These are phyloP conservation scores for Globisporangium polare DNA, from an alignment of 352 stramenopile genomes.

Conservation along the genomic window DNA sequence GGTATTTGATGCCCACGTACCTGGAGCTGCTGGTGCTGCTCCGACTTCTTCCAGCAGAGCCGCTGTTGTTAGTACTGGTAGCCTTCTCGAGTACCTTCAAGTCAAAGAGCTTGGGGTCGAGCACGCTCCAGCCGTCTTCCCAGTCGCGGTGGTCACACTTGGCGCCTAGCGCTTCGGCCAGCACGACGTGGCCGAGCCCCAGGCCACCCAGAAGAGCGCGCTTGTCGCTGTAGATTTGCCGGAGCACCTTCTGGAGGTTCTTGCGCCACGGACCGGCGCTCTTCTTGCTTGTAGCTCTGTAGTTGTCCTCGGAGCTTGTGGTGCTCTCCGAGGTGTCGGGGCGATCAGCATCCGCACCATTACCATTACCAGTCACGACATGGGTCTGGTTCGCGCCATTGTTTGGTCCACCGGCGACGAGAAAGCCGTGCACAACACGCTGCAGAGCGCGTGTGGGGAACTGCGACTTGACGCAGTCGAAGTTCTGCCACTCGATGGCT, in stretches of 20 bases:
- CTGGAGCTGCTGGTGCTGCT: neutral
- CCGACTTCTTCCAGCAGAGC: neutral
- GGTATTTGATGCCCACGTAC: constrained; percentile 24
- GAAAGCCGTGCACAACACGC: constrained; percentile 24
- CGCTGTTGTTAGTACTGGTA: neutral
- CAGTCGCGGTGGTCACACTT: constrained; percentile 14
- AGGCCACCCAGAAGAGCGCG: constrained; percentile 20
- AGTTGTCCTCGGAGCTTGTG: neutral
- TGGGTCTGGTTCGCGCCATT: constrained; percentile 7
- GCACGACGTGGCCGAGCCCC: constrained; percentile 30
- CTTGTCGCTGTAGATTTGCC: constrained; percentile 22
- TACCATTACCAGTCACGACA: neutral
- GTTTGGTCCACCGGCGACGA: constrained; percentile 31
- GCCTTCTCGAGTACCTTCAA: neutral
- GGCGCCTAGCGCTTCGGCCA: constrained; percentile 18
- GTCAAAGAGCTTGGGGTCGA: constrained; percentile 16
- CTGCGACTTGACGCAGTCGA: constrained; percentile 35
- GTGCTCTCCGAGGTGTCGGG: constrained; percentile 9
- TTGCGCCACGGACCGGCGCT: constrained; percentile 11
- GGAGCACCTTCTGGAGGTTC: constrained; percentile 25
- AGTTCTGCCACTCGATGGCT: constrained; percentile 31
- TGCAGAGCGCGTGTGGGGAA: constrained; percentile 28
- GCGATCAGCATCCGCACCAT: neutral
- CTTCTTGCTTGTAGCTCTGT: neutral
- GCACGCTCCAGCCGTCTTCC: constrained; percentile 24